These are phyloP conservation scores for Leptodermis oblonga DNA, from an alignment of 257 asterid species.

Conservation along the genomic window DNA sequence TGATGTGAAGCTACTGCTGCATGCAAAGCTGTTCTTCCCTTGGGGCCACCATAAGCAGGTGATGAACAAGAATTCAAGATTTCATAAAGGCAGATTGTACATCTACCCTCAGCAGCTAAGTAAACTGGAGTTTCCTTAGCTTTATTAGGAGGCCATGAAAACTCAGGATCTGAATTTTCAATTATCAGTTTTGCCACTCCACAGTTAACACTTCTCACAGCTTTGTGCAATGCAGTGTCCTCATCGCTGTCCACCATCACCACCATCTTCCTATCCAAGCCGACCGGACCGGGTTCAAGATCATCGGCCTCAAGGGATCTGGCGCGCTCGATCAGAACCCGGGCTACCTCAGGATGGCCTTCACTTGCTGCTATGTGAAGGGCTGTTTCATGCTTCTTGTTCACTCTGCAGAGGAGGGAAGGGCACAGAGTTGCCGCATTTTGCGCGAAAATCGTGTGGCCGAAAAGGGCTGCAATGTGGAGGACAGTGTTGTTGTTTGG, in stretches of 20 bases:
- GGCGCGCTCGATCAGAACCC: conserved; percentile 3
- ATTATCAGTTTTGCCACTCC: background rate
- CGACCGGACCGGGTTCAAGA: background rate
- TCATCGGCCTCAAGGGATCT: background rate
- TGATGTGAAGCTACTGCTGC: conserved; percentile 8
- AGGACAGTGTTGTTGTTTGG: conserved; percentile 20
- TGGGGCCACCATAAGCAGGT: conserved; percentile 20
- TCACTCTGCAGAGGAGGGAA: background rate
- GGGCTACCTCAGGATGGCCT: background rate
- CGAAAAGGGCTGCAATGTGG: conserved; percentile 20
- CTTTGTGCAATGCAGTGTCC: conserved; percentile 24
- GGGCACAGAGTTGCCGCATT: background rate
- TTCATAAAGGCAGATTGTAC: background rate
- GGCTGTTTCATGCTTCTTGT: conserved; percentile 18
- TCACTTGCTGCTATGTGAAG: conserved; percentile 24
- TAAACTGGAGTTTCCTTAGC: conserved; percentile 21
- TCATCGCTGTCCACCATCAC: conserved; percentile 8
- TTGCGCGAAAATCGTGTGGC: background rate
- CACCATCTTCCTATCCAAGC: background rate
- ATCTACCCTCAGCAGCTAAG: conserved; percentile 14
- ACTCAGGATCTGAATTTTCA: conserved; percentile 14
- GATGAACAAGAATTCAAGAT: conserved; percentile 11
- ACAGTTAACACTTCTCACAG: conserved; percentile 7
- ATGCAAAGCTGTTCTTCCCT: conserved; percentile 23
- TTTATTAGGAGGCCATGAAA: conserved; percentile 6